Percentiles rank a stretch among this genome's conserved stretches.
phyloP scores from a whole-genome alignment of 441 rosid species.

The Gossypium aridum region DNA sequence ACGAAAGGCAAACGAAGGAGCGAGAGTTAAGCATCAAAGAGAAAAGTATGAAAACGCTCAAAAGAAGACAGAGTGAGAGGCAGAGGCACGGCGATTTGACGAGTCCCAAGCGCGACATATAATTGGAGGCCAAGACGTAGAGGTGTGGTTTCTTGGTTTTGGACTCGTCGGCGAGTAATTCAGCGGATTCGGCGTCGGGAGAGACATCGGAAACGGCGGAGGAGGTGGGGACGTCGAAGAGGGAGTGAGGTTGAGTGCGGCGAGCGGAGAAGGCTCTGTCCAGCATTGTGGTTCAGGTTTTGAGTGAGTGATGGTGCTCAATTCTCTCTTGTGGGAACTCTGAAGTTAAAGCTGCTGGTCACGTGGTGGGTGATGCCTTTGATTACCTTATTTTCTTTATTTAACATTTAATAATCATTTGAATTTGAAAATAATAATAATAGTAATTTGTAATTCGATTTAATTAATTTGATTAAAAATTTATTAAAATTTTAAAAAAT shows the following conservation, averaged over 20 bases:
- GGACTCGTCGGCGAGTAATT: slow-evolving; percentile 49
- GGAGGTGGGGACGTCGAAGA: slow-evolving; percentile 23
- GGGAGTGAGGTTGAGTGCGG: slow-evolving; percentile 40
- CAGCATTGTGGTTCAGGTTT: slow-evolving; percentile 39
- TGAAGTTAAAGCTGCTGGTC: neutral
- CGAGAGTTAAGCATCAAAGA: slow-evolving; percentile 52
- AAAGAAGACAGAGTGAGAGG: slow-evolving; percentile 43
- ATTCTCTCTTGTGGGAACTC: neutral
- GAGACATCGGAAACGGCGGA: slow-evolving; percentile 18
- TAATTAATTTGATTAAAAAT: too few relatives aligned
- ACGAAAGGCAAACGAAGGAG: slow-evolving; percentile 67
- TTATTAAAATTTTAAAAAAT: too few relatives aligned
- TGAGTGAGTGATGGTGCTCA: slow-evolving; percentile 21
- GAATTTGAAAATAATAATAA: too few relatives aligned
- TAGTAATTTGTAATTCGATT: too few relatives aligned
- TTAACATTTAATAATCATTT: neutral
- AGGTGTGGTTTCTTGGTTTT: slow-evolving; percentile 69
- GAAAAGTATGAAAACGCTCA: slow-evolving; percentile 16
- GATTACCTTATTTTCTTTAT: neutral
- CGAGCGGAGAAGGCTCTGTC: slow-evolving; percentile 72
- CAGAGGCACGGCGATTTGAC: slow-evolving; percentile 45
- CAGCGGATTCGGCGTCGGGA: slow-evolving; percentile 19
- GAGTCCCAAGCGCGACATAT: slow-evolving; percentile 47
- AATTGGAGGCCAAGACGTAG: slow-evolving; percentile 48
- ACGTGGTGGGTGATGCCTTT: neutral